Evolutionary conservation across 768 basidiomycete genomes (phyloP).

Genomic region (Termitomyces sp.): DNA sequence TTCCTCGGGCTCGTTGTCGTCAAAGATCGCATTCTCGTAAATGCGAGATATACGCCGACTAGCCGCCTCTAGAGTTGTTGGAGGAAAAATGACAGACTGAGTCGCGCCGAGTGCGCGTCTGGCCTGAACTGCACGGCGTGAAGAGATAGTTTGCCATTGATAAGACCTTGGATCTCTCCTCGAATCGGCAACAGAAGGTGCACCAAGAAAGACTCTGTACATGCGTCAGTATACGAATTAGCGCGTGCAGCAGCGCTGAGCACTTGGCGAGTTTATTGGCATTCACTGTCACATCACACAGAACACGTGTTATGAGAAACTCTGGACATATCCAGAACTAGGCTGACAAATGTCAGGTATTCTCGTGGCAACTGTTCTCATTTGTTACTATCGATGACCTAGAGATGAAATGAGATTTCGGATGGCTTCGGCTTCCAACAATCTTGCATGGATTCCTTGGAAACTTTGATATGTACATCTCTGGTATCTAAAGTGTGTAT

Average conservation of each 20-base stretch:
- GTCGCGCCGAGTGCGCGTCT: constrained; percentile 3
- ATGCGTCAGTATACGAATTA: constrained; percentile 12
- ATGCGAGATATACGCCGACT: constrained; percentile 64
- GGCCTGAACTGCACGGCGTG: constrained; percentile 10
- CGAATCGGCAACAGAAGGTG: constrained; percentile 33
- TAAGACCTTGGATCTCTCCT: constrained; percentile 28
- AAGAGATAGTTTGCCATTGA: constrained; percentile 44
- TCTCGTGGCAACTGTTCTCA: too few species aligned
- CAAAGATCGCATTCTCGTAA: constrained; percentile 71
- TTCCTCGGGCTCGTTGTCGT: constrained; percentile 23
- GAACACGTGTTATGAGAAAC: too few species aligned
- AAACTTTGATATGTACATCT: too few species aligned
- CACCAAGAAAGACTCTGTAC: constrained; percentile 54
- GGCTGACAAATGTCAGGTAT: too few species aligned
- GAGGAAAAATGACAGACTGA: constrained; percentile 35
- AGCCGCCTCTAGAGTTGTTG: constrained; percentile 58
- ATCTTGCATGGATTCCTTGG: too few species aligned
- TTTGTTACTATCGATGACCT: too few species aligned
- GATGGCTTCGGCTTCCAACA: too few species aligned
- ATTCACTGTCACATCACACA: background rate
- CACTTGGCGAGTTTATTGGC: too few species aligned
- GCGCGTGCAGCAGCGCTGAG: background rate
- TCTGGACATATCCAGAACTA: too few species aligned
- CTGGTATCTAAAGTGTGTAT: too few species aligned
- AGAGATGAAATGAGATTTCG: too few species aligned